Percentiles rank a stretch among this genome's conserved stretches.
phyloP scores from a whole-genome alignment of 768 basidiomycete genomes.

The Lactarius pseudohatsudake region DNA sequence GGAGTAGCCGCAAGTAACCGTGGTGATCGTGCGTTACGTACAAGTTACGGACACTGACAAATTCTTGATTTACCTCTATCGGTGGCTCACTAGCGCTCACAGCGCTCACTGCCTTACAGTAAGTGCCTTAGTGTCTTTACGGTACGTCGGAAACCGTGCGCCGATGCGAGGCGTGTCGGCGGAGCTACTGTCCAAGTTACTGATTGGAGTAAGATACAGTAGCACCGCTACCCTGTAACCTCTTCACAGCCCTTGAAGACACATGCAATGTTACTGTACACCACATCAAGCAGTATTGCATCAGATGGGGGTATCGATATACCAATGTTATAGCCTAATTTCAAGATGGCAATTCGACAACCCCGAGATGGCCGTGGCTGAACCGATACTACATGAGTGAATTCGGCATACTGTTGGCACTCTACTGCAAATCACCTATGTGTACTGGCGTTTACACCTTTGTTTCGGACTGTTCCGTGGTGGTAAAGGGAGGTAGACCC shows the following conservation, averaged over 20 bases:
- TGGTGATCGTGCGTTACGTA: too few species aligned
- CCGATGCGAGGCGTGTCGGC: too few species aligned
- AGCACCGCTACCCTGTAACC: not conserved
- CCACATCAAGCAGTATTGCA: not conserved
- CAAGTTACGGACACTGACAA: too few species aligned
- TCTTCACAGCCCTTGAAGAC: not conserved
- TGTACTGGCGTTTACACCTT: not conserved
- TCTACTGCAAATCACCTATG: not conserved
- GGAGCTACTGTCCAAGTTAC: too few species aligned
- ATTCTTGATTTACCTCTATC: too few species aligned
- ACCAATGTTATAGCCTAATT: not conserved
- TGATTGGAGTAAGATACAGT: too few species aligned
- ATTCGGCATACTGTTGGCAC: not conserved
- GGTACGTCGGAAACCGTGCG: too few species aligned
- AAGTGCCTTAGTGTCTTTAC: too few species aligned
- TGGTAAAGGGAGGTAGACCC: slow-evolving; percentile 72
- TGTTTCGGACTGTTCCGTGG: not conserved
- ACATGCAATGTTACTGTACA: too few species aligned
- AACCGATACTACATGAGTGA: not conserved
- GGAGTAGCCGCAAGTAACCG: too few species aligned
- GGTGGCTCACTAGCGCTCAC: too few species aligned
- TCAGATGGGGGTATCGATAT: not conserved
- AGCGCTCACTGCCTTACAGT: too few species aligned
- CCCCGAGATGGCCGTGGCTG: not conserved
- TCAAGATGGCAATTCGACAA: not conserved